Evolutionary conservation across 2,329 filamentous ascomycete genomes (phyloP).

Genomic region (Lecanicillium sp.): DNA sequence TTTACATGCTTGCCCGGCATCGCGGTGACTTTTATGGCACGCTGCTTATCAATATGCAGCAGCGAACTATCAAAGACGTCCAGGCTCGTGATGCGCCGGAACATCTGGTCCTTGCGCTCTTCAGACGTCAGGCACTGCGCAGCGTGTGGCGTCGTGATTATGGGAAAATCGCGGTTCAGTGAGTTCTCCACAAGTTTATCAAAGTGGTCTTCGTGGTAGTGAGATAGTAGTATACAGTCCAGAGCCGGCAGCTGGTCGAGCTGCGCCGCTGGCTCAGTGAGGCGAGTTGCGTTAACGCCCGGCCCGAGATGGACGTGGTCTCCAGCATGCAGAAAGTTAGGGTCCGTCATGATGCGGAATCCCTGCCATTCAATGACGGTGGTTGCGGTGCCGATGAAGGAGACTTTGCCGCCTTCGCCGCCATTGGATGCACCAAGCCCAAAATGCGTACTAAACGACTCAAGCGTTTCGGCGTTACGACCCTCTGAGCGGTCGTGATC

Average conservation of each 20-base stretch:
- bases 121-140: slow-evolving; percentile 40
- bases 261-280: slow-evolving; percentile 55
- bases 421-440: too few species aligned
- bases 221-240: slow-evolving; percentile 54
- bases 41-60: slow-evolving; percentile 29
- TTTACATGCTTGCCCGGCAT: slow-evolving; percentile 59
- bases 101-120: slow-evolving; percentile 47
- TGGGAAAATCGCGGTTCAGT: slow-evolving; percentile 45
- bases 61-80: slow-evolving; percentile 49
- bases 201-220: slow-evolving; percentile 54
- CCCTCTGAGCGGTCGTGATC: too few species aligned
- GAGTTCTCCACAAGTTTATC: slow-evolving; percentile 33
- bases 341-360: slow-evolving; percentile 50
- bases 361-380: slow-evolving; percentile 49
- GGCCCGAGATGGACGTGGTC: slow-evolving; percentile 63
- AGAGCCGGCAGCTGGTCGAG: slow-evolving; percentile 53
- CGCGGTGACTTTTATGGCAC: slow-evolving; percentile 50
- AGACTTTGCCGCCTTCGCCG: slow-evolving; percentile 35
- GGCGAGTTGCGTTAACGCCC: slow-evolving; percentile 48
- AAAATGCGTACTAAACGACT: too few species aligned
- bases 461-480: too few species aligned
- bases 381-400: slow-evolving; percentile 52
- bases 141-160: slow-evolving; percentile 58
- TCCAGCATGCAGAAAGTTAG: slow-evolving; percentile 60
- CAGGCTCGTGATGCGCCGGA: slow-evolving; percentile 47